Percentiles rank a stretch among this genome's conserved stretches.
These are phyloP conservation scores for Durio zibethinus DNA, from an alignment of 345 rosid genomes.

Conservation along the genomic window DNA sequence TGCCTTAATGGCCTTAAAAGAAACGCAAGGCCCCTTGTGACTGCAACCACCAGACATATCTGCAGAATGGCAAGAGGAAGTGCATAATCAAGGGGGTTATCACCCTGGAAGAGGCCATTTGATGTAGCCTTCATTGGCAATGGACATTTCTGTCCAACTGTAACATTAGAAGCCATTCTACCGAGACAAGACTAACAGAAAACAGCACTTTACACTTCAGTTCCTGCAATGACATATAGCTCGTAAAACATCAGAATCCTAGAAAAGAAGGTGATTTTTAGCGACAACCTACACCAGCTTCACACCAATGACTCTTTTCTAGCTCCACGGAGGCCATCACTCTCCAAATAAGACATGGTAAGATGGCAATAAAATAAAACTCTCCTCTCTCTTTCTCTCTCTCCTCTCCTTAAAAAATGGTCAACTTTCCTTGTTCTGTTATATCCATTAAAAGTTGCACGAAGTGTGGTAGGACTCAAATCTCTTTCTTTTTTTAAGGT, in stretches of 20 bases:
- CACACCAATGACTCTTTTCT: not conserved
- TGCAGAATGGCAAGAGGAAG: constrained; percentile 74
- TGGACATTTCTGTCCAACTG: constrained; percentile 33
- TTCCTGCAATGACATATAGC: constrained; percentile 10
- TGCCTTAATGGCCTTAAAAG: constrained; percentile 62
- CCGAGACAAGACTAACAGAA: not conserved
- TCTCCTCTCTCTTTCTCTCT: not conserved
- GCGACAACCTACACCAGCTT: not conserved
- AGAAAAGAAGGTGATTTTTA: not conserved
- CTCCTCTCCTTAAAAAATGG: not conserved
- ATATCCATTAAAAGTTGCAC: not conserved
- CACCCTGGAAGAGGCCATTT: constrained; percentile 69
- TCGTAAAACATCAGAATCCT: constrained; percentile 1
- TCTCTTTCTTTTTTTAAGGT: not conserved
- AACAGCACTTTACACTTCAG: constrained; percentile 6
- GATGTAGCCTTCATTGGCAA: constrained; percentile 64
- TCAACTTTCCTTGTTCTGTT: not conserved
- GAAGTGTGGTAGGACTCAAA: not conserved
- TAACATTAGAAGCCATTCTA: constrained; percentile 36
- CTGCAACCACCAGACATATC: constrained; percentile 54
- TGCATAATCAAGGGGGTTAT: constrained; percentile 62
- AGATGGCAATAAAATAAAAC: not conserved
- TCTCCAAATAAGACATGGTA: not conserved
- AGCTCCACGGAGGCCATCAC: not conserved
- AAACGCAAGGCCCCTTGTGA: constrained; percentile 65